Evolutionary conservation across 1,284 basidiomycete species (phyloP).

Genomic region (Stereum hirsutum): DNA sequence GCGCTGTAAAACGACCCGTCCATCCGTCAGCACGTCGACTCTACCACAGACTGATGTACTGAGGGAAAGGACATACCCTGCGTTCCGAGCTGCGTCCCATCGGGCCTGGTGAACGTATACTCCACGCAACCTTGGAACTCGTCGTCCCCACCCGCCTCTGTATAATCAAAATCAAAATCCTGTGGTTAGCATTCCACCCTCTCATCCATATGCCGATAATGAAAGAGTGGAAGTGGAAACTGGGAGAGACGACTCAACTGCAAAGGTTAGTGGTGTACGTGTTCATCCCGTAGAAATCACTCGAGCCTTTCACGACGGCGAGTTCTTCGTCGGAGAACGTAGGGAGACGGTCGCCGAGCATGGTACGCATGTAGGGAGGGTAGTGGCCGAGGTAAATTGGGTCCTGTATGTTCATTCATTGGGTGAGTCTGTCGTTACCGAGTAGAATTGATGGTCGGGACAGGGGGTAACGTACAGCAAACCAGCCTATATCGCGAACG

Average conservation of each 20-base stretch:
- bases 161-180: background rate
- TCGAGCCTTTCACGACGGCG: constrained; percentile 54
- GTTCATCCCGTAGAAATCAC: constrained; percentile 67
- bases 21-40: background rate
- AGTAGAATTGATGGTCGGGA: too few species aligned
- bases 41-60: constrained; percentile 4
- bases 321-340: constrained; percentile 55
- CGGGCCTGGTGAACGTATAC: constrained; percentile 50
- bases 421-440: too few species aligned
- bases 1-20: constrained; percentile 29
- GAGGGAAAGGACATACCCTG: constrained; percentile 35
- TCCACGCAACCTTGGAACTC: constrained; percentile 60
- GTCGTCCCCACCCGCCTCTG: constrained; percentile 51
- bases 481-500: too few species aligned
- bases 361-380: constrained; percentile 50
- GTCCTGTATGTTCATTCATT: constrained; percentile 43
- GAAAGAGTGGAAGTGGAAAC: background rate
- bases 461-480: constrained; percentile 40
- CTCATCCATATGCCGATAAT: background rate
- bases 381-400: constrained; percentile 70
- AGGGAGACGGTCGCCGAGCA: constrained; percentile 59
- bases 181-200: too few species aligned
- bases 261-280: constrained; percentile 68
- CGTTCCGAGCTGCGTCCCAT: constrained; percentile 60
- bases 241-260: constrained; percentile 28